These are phyloP conservation scores for Starmerella floris DNA, from an alignment of 805 yeast genomes.

Conservation along the genomic window DNA sequence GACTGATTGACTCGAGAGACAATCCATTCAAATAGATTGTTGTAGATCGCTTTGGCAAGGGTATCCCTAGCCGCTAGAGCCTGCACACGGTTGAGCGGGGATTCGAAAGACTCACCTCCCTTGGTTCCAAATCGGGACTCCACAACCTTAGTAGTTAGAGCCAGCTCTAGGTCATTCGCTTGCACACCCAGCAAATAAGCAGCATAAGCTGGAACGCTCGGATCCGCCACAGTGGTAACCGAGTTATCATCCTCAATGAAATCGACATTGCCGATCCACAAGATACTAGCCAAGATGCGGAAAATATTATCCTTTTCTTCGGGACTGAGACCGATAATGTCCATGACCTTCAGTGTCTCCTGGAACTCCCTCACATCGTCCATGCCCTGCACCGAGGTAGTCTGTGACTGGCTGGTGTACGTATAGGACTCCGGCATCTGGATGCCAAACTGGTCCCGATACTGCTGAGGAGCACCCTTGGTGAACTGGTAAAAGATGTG, in stretches of 20 bases:
- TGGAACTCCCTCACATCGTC: constrained; percentile 69
- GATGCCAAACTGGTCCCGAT: constrained; percentile 74
- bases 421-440: constrained; percentile 88
- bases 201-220: constrained; percentile 84
- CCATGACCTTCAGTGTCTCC: constrained; percentile 80
- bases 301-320: constrained; percentile 84
- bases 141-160: constrained; percentile 67
- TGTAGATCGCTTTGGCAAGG: constrained; percentile 84
- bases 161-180: constrained; percentile 46
- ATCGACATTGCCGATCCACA: constrained; percentile 90
- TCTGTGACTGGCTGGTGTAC: constrained; percentile 76
- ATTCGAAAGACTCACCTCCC: constrained; percentile 88
- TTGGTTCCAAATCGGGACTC: constrained; percentile 83
- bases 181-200: constrained; percentile 82
- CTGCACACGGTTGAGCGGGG: constrained; percentile 80
- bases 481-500: constrained; percentile 95
- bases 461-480: constrained; percentile 73
- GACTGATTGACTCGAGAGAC: constrained; percentile 81
- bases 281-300: constrained; percentile 64
- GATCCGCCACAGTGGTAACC: constrained; percentile 67
- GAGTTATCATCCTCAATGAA: constrained; percentile 72
- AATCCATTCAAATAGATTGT: constrained; percentile 90
- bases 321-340: constrained; percentile 66
- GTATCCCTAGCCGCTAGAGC: constrained; percentile 90
- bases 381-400: constrained; percentile 74